phyloP scores from a whole-genome alignment of 345 rosid species.

The Hevea brasiliensis region DNA sequence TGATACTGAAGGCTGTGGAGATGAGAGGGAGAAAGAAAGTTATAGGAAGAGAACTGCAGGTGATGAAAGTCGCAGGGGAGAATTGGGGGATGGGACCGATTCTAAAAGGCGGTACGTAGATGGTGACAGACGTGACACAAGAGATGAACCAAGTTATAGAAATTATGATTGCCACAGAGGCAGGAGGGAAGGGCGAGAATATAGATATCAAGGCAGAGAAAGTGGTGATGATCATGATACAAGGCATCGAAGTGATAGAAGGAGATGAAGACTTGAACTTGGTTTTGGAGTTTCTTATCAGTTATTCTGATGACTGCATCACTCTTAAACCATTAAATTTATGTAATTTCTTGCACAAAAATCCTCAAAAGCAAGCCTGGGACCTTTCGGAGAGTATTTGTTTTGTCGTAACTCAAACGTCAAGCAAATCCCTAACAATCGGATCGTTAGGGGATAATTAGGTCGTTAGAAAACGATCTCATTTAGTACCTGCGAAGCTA shows the following conservation, averaged over 20 bases:
- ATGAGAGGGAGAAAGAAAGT: constrained; percentile 26
- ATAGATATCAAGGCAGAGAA: constrained; percentile 9
- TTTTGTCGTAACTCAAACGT: too few species aligned
- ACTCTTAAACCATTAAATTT: background rate
- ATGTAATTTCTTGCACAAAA: background rate
- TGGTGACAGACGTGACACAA: constrained; percentile 11
- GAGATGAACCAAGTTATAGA: constrained; percentile 21
- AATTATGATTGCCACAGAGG: constrained; percentile 22
- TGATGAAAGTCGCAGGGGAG: constrained; percentile 10
- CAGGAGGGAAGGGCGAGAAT: constrained; percentile 26
- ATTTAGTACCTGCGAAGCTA: too few species aligned
- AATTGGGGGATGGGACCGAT: constrained; percentile 23
- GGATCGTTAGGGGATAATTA: too few species aligned
- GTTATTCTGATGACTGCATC: background rate
- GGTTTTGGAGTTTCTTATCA: background rate
- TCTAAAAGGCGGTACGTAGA: constrained; percentile 19
- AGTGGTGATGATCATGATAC: constrained; percentile 12
- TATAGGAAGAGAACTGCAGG: constrained; percentile 36
- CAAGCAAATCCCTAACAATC: too few species aligned
- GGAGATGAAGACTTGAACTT: constrained; percentile 18
- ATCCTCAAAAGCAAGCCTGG: background rate
- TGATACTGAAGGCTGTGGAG: constrained; percentile 18
- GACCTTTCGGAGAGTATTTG: background rate
- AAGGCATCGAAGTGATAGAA: constrained; percentile 26
- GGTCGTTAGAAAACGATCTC: too few species aligned